A percentile compares a stretch with the other conserved stretches of the same genome.
These are phyloP conservation scores for Globisporangium canariense DNA, from an alignment of 352 stramenopile species.

Conservation along the genomic window DNA sequence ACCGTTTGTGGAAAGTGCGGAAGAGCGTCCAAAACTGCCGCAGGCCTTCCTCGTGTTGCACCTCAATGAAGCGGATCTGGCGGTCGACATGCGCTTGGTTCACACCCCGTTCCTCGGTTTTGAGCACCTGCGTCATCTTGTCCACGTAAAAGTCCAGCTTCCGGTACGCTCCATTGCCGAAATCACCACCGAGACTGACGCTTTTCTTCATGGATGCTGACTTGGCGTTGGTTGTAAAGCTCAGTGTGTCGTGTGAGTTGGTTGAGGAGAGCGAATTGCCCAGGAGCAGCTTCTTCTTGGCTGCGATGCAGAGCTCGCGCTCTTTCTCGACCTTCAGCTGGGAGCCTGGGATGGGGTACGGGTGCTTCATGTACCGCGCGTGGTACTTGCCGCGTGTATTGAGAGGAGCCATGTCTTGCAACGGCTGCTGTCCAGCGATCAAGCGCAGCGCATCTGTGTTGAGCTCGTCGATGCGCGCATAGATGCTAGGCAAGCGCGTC, in stretches of 20 bases:
- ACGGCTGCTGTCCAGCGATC: constrained; percentile 39
- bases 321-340: constrained; percentile 72
- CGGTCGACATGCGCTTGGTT: constrained; percentile 24
- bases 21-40: constrained; percentile 64
- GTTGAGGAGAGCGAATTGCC: constrained; percentile 10
- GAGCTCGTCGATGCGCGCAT: constrained; percentile 46
- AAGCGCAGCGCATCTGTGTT: constrained; percentile 33
- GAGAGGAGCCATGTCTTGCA: constrained; percentile 31
- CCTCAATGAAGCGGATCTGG: constrained; percentile 29
- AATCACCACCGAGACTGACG: constrained; percentile 10
- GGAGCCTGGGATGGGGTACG: constrained; percentile 66
- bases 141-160: constrained; percentile 55
- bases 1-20: constrained; percentile 31
- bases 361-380: constrained; percentile 55
- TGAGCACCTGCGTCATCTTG: constrained; percentile 32
- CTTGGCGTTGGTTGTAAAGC: background rate
- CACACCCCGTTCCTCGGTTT: constrained; percentile 29
- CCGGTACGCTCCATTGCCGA: constrained; percentile 19
- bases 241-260: background rate
- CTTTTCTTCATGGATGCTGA: constrained; percentile 6
- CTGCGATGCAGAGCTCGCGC: constrained; percentile 43
- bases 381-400: constrained; percentile 75
- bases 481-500: constrained; percentile 31
- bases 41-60: constrained; percentile 39
- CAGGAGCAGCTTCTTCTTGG: constrained; percentile 72